Evolutionary conservation across 2,329 filamentous ascomycete genomes (phyloP), one percentile per base, ranked within the genome.

Genomic region (Neonectria magnoliae): DNA sequence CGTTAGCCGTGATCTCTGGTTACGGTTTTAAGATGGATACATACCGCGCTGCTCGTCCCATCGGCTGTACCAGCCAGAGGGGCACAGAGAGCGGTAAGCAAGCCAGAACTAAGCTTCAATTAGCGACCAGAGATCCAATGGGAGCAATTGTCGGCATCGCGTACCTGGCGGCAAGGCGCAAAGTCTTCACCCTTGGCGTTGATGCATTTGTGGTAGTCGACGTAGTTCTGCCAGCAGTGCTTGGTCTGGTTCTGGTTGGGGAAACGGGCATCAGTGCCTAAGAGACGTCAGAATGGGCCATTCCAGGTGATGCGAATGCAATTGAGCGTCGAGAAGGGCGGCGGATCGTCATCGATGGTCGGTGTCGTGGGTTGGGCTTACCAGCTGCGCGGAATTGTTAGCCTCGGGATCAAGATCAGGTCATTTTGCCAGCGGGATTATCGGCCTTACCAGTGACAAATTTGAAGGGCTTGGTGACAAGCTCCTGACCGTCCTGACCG

Each of bases 201-300:
- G 83, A 98, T 94, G 88, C 96, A 99, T 90, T 99, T 99, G 91
- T 99, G 93, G 89, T 99, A 98, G 84, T 99, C 96, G 86, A 99
- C 96, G 85, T 99, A 99, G 90, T 99, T 99, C 84, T 99, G 97
- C 96, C 96, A 99, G 93, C 96, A 99, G 90, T 99, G 94, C 92
- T 98, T 98, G 85, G 94, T 92, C 87, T 96, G 93, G 87, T 99
- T 99, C 87, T 90, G 86, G 88, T 99, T 97, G 79, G 96, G 96
- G 87, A 98, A 99, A 82, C 96, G 95, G 83, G 96, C 96, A 82
- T 99, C 96, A 87, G 97, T 97, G 87, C 96, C 96, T 98, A 68
- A 53, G 57, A 63, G 60, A 59, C 47, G 68, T 72, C 44, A 74
- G 69, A 66, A 65, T 50, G 36, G 47, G 53, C 66, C 51, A 27